A percentile compares a stretch with the other conserved stretches of the same genome.
Evolutionary conservation across 805 yeast genomes (phyloP).

Genomic region (Sugiyamaella qingdaonensis): DNA sequence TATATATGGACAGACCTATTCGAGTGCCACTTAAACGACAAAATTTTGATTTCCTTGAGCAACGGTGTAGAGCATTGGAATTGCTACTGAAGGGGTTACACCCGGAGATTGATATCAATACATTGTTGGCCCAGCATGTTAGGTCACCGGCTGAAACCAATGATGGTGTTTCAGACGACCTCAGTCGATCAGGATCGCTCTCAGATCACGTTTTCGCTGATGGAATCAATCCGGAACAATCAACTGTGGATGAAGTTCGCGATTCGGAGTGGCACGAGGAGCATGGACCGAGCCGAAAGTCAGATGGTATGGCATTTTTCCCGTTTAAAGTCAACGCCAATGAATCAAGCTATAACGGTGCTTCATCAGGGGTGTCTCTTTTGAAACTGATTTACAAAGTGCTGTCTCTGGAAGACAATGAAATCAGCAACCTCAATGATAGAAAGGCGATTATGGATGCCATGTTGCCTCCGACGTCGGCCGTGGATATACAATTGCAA

Average conservation of each 20-base stretch:
- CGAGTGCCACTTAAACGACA: slow-evolving; percentile 11
- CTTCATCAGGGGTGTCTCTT: slow-evolving; percentile 18
- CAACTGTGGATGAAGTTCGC: slow-evolving; percentile 37
- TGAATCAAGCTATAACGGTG: slow-evolving; percentile 32
- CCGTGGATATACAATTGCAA: slow-evolving; percentile 28
- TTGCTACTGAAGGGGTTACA: slow-evolving; percentile 37
- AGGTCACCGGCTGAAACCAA: background rate
- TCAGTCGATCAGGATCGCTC: too few relatives aligned
- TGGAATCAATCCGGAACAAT: slow-evolving; percentile 45
- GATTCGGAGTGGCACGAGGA: slow-evolving; percentile 40
- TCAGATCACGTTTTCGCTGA: slow-evolving; percentile 13
- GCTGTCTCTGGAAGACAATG: background rate
- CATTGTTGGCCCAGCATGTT: slow-evolving; percentile 14
- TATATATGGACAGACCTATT: slow-evolving; percentile 14
- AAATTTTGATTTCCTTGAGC: slow-evolving; percentile 46
- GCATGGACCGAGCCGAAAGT: slow-evolving; percentile 51
- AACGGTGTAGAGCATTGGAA: slow-evolving; percentile 43
- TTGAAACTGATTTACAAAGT: slow-evolving; percentile 1
- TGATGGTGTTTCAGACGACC: background rate
- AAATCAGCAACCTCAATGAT: background rate
- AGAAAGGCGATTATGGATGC: background rate
- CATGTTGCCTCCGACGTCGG: slow-evolving; percentile 20
- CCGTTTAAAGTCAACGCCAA: slow-evolving; percentile 49
- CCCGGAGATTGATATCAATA: slow-evolving; percentile 42
- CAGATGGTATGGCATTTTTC: slow-evolving; percentile 44